Evolutionary conservation across 2,329 filamentous ascomycete species (phyloP).

Genomic region (Knoxdaviesia capensis): DNA sequence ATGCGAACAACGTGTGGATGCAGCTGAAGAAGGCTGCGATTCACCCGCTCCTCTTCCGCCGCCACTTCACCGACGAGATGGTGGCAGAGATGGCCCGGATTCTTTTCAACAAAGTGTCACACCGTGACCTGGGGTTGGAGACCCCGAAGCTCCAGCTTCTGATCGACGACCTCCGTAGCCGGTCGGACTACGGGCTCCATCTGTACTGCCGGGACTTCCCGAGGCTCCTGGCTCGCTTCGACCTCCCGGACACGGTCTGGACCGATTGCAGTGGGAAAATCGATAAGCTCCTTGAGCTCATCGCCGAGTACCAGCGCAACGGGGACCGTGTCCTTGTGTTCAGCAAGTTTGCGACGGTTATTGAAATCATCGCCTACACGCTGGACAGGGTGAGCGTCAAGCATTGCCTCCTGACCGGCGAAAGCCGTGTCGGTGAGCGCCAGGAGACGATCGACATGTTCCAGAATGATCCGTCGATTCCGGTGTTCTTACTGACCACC

Average conservation of each 20-base stretch:
- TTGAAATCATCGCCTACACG: conserved; percentile 76
- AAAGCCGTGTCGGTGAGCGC: conserved; percentile 60
- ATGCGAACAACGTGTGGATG: conserved; percentile 60
- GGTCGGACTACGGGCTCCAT: conserved; percentile 45
- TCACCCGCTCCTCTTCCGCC: conserved; percentile 73
- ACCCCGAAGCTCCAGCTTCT: conserved; percentile 32
- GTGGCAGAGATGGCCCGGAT: conserved; percentile 61
- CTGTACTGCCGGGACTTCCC: conserved; percentile 41
- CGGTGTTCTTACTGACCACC: conserved; percentile 83
- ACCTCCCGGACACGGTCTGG: conserved; percentile 31
- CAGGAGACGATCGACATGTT: conserved; percentile 82
- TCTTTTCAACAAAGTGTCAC: conserved; percentile 47
- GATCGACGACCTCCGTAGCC: conserved; percentile 32
- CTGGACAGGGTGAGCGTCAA: conserved; percentile 51
- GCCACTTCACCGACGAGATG: conserved; percentile 55
- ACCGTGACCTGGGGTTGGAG: conserved; percentile 29
- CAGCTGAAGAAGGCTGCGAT: conserved; percentile 82
- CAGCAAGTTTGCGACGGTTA: conserved; percentile 78
- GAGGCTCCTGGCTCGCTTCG: conserved; percentile 27
- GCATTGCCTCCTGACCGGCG: conserved; percentile 75
- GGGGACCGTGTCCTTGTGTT: conserved; percentile 83
- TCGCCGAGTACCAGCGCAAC: conserved; percentile 52
- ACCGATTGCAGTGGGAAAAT: conserved; percentile 57
- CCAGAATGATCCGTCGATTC: conserved; percentile 53
- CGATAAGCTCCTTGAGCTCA: conserved; percentile 54